Evolutionary conservation across 2,329 filamentous ascomycete species (phyloP).

Genomic region (Alternaria rosae): DNA sequence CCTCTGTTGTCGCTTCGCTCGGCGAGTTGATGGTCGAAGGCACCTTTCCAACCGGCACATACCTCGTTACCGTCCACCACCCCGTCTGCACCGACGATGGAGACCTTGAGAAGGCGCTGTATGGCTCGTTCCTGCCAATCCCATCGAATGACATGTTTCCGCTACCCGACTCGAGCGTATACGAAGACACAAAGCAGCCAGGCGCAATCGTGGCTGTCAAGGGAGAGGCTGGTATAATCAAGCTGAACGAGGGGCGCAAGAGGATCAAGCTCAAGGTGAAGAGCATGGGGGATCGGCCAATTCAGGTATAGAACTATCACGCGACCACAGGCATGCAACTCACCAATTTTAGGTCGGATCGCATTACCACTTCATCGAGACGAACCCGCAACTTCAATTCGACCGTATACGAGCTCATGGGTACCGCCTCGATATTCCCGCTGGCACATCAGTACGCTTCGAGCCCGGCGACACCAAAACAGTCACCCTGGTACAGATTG

Average conservation of each 20-base stretch:
- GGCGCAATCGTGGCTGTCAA: constrained; percentile 80
- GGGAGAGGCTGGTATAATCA: constrained; percentile 67
- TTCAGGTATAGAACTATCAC: constrained; percentile 69
- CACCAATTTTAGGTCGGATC: constrained; percentile 70
- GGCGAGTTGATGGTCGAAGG: constrained; percentile 91
- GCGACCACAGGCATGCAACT: background rate
- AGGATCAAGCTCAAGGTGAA: constrained; percentile 79
- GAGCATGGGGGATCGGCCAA: constrained; percentile 86
- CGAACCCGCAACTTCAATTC: constrained; percentile 89
- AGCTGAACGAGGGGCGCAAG: constrained; percentile 76
- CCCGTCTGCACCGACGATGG: constrained; percentile 87
- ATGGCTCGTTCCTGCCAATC: constrained; percentile 87
- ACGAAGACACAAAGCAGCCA: constrained; percentile 72
- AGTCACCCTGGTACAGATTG: constrained; percentile 88
- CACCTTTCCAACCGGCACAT: constrained; percentile 88
- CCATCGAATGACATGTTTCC: constrained; percentile 75
- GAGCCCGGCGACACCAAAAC: constrained; percentile 94
- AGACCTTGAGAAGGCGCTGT: constrained; percentile 83
- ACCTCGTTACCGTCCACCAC: constrained; percentile 92
- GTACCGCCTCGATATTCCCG: constrained; percentile 85
- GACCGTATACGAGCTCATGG: constrained; percentile 85
- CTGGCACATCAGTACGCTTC: constrained; percentile 90
- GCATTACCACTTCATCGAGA: constrained; percentile 95
- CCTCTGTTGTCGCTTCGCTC: constrained; percentile 79
- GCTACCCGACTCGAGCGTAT: constrained; percentile 68